phyloP scores from a whole-genome alignment of 2,329 filamentous ascomycete species.

The Capronia epimyces region DNA sequence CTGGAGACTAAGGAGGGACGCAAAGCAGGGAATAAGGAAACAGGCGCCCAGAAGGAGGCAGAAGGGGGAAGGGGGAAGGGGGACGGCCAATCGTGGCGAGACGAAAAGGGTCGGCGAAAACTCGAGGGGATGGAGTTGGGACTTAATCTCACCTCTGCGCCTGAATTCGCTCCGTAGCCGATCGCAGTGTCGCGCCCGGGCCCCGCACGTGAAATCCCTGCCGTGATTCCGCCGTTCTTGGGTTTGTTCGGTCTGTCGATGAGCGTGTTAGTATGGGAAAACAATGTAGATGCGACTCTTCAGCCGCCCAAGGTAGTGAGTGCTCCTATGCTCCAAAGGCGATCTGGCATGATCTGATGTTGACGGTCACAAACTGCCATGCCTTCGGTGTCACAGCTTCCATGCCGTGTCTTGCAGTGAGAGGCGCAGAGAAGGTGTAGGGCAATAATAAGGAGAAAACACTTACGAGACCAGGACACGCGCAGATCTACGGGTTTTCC shows the following conservation, averaged over 20 bases:
- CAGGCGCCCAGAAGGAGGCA: background rate
- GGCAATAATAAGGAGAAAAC: slow-evolving; percentile 4
- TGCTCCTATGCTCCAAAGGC: no score
- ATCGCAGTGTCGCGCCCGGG: slow-evolving; percentile 20
- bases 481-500: slow-evolving; percentile 57
- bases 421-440: background rate
- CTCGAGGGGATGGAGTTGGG: background rate
- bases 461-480: slow-evolving; percentile 61
- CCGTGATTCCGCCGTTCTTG: slow-evolving; percentile 28
- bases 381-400: background rate
- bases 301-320: no score
- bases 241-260: slow-evolving; percentile 28
- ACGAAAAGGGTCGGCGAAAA: slow-evolving; percentile 9
- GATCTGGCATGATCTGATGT: background rate
- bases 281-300: background rate
- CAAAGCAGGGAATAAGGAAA: slow-evolving; percentile 1
- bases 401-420: background rate
- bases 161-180: slow-evolving; percentile 26
- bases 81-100: slow-evolving; percentile 17
- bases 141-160: slow-evolving; percentile 46
- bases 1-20: slow-evolving; percentile 3
- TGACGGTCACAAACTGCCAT: background rate
- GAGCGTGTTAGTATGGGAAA: slow-evolving; percentile 9
- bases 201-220: slow-evolving; percentile 29
- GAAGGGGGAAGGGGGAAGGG: slow-evolving; percentile 1